A percentile compares a stretch with the other conserved stretches of the same genome.
Conservation (phyloP, 441 rosid species). For the Arabidopsis lyrata region DNA sequence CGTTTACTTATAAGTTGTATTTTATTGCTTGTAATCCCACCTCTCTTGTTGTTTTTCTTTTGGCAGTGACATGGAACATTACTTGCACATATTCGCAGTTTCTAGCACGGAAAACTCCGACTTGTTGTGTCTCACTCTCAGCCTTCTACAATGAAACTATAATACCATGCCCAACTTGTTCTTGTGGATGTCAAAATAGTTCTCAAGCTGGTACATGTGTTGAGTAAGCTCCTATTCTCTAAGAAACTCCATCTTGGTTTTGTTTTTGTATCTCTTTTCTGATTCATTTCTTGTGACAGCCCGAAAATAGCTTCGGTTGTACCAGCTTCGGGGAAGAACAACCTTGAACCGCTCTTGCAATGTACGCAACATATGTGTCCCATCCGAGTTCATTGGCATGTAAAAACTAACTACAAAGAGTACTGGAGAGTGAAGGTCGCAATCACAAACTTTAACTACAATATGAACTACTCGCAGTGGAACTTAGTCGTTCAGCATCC, state of each 20-base stretch:
- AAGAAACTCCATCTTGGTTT: slow-evolving; percentile 18
- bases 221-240: slow-evolving; percentile 59
- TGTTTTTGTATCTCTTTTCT: slow-evolving; percentile 23
- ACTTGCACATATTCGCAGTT: slow-evolving; percentile 89
- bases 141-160: slow-evolving; percentile 81
- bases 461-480: slow-evolving; percentile 83
- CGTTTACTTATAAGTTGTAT: neutral
- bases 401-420: slow-evolving; percentile 76
- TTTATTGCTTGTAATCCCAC: slow-evolving; percentile 13
- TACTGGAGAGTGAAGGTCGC: slow-evolving; percentile 90
- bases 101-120: slow-evolving; percentile 69
- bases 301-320: slow-evolving; percentile 70
- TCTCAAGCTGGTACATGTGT: slow-evolving; percentile 62
- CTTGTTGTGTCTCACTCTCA: slow-evolving; percentile 89
- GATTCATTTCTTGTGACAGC: slow-evolving; percentile 49
- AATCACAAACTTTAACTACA: slow-evolving; percentile 82
- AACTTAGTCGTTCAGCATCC: slow-evolving; percentile 90
- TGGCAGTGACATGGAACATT: slow-evolving; percentile 88
- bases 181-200: slow-evolving; percentile 76
- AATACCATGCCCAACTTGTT: slow-evolving; percentile 73
- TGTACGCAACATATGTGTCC: slow-evolving; percentile 97
- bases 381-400: slow-evolving; percentile 88
- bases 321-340: slow-evolving; percentile 48
- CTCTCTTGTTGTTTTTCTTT: slow-evolving; percentile 24
- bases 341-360: slow-evolving; percentile 60